Base-by-base conservation (phyloP, 176 grass and related monocot genomes). In the Elymus sibiricus region DNA sequence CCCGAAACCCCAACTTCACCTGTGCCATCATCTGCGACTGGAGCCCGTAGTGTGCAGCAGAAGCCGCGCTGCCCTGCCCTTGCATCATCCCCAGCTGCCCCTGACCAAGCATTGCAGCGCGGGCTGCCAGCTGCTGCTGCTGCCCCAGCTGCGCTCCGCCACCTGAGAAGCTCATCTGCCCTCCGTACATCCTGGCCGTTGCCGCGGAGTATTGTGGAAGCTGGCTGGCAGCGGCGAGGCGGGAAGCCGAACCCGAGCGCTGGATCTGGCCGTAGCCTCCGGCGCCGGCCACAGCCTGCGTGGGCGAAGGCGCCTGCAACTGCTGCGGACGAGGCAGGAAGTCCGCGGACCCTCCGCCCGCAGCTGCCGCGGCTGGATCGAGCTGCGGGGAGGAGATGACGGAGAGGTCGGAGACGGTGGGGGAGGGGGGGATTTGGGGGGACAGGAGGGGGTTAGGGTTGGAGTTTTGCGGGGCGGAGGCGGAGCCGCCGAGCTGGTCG, bases 81-180 rank as follows among this genome's bases (percentile, higher is more conserved):
- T 91, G 93, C 61, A 95, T 88, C 77, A 97, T 92, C 32, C 92
- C 88, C 0, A 94, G 65, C 82, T 92, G 93, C 37, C 85, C 80
- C 79, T 99, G 97, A 24, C 90, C 92, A 37, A 94, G 88, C 87
- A 97, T 87, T 58, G 94, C 86, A 1, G 90, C 73, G 35, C 97
- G 90, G 44, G 88, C 88, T 64, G 89, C 75, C 37, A 93, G 49
- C 82, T 92, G 94, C 81, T 94, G 92, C 85, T 87, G 90, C 49
- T 93, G 93, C 15, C 71, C 80, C 51, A 94, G 70, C 61, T 89
- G 87, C 11, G 73, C 79, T 10, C 75, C 86, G 21, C 90, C 80
- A 11, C 90, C 92, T n/a, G 89, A 92, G 74, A 99, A 97, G 80
- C 74, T 97, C 92, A 99, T 91, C 87, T 99, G 94, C 5, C 73